A percentile compares a stretch with the other conserved stretches of the same genome.
Evolutionary conservation across 2,329 filamentous ascomycete genomes (phyloP).

Genomic region (Lecanosticta acicola): DNA sequence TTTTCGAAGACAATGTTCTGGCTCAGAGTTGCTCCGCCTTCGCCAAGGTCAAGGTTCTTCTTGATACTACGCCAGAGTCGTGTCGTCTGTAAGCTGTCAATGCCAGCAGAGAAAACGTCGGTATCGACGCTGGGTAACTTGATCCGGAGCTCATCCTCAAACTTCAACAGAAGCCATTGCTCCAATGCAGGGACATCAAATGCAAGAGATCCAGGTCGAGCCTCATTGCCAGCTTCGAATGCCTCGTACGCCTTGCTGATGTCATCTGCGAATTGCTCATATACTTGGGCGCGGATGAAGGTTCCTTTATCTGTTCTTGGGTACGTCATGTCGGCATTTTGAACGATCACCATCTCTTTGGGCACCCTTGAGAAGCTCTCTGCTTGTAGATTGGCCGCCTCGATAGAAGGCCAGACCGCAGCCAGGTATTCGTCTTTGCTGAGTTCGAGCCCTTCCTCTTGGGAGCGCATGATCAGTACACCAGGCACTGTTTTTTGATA

Average conservation of each 20-base stretch:
- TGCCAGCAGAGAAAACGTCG: conserved; percentile 33
- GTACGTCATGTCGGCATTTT: conserved; percentile 43
- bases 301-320: conserved; percentile 54
- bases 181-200: conserved; percentile 32
- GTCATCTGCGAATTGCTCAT: conserved; percentile 43
- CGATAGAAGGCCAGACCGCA: conserved; percentile 46
- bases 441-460: conserved; percentile 40
- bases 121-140: conserved; percentile 22
- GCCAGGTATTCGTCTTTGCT: conserved; percentile 44
- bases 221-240: conserved; percentile 13
- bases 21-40: conserved; percentile 22
- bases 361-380: conserved; percentile 52
- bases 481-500: conserved; percentile 50
- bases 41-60: conserved; percentile 14
- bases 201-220: conserved; percentile 14
- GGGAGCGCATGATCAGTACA: conserved; percentile 47
- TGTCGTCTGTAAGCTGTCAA: conserved; percentile 33
- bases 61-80: conserved; percentile 26
- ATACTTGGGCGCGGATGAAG: conserved; percentile 49
- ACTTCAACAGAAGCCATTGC: conserved; percentile 24
- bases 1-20: conserved; percentile 58
- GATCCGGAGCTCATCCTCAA: conserved; percentile 30
- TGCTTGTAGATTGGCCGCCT: conserved; percentile 46
- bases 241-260: conserved; percentile 45
- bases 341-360: conserved; percentile 48